Conservation (phyloP, 108 stramenopile genomes). For the Skeletonema marinoi region DNA sequence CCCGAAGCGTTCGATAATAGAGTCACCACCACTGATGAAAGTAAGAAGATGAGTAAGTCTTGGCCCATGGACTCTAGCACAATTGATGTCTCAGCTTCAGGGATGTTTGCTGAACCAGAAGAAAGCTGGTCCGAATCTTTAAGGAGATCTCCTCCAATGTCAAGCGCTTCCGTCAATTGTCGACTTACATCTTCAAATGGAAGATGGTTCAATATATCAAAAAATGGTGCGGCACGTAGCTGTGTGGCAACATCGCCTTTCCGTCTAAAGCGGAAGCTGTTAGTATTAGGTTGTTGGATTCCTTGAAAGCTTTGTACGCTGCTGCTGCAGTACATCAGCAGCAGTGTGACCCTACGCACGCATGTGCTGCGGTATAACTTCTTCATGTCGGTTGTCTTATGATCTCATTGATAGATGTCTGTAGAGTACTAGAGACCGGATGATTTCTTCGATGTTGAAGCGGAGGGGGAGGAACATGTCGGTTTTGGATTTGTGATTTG, state of each 20-base stretch:
- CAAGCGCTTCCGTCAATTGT: slow-evolving; percentile 27
- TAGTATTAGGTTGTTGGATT: neutral
- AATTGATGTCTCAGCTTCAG: slow-evolving; percentile 49
- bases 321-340: neutral
- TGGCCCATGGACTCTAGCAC: slow-evolving; percentile 62
- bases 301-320: neutral
- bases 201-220: neutral
- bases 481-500: too few species aligned
- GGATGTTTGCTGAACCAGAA: slow-evolving; percentile 20
- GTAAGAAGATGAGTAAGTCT: slow-evolving; percentile 68
- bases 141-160: slow-evolving; percentile 33
- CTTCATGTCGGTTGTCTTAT: neutral
- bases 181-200: slow-evolving; percentile 23
- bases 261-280: slow-evolving; percentile 2
- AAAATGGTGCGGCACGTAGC: slow-evolving; percentile 4
- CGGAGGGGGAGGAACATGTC: too few species aligned
- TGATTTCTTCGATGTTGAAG: neutral
- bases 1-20: slow-evolving; percentile 38
- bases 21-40: slow-evolving; percentile 65
- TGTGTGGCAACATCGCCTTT: neutral
- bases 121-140: slow-evolving; percentile 17
- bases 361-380: neutral
- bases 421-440: too few species aligned
- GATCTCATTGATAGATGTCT: too few species aligned
- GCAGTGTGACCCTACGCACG: neutral